Evolutionary conservation across 2,329 filamentous ascomycete genomes (phyloP).

Genomic region (Penicillium sp.): DNA sequence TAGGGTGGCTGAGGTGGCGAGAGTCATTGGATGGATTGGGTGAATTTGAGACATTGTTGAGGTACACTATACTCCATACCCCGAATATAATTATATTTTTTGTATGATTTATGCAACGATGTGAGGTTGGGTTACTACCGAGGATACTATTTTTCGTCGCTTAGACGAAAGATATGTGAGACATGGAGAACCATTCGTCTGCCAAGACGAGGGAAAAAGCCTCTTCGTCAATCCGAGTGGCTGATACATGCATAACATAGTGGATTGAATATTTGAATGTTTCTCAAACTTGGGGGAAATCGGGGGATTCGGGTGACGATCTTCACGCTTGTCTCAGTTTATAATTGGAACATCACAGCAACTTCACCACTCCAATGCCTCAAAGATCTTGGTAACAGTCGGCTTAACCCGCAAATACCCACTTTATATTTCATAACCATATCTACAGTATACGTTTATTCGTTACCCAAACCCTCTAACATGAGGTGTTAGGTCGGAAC

Average conservation of each 20-base stretch:
- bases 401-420: neutral
- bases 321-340: neutral
- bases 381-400: neutral
- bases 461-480: neutral
- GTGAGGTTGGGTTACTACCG: neutral
- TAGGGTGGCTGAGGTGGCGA: conserved; percentile 10
- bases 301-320: neutral
- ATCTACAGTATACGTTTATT: neutral
- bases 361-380: neutral
- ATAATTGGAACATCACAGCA: neutral
- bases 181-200: neutral
- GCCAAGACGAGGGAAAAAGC: neutral
- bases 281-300: neutral
- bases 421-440: neutral
- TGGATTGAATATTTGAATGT: neutral
- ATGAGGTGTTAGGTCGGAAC: neutral
- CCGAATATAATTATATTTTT: neutral
- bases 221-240: neutral
- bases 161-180: neutral
- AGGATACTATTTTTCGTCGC: neutral
- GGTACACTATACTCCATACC: neutral
- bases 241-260: neutral
- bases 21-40: conserved; percentile 5
- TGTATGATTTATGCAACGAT: neutral
- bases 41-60: conserved; percentile 8